phyloP scores from a whole-genome alignment of 257 asterid genomes.

The Nicotiana knightiana region DNA sequence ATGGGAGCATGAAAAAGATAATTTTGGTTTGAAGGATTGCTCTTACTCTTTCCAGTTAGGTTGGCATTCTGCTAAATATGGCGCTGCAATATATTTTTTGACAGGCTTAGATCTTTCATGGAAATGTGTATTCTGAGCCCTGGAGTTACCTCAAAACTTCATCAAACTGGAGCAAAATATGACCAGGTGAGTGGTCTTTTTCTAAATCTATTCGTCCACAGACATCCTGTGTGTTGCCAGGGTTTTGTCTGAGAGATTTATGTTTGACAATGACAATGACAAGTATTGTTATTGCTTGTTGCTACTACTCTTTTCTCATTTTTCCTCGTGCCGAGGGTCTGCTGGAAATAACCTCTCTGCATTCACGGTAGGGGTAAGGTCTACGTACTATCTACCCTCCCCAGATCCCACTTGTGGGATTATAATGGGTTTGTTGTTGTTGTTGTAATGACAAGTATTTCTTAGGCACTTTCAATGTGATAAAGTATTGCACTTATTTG shows the following conservation, averaged over 20 bases:
- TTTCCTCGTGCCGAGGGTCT: no score
- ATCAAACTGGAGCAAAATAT: slow-evolving; percentile 40
- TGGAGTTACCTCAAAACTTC: slow-evolving; percentile 65
- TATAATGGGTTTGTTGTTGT: no score
- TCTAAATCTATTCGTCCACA: slow-evolving; percentile 4
- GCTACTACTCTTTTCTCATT: no score
- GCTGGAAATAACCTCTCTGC: no score
- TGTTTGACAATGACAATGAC: background rate
- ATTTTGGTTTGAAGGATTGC: background rate
- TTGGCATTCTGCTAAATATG: background rate
- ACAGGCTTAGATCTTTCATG: slow-evolving; percentile 91
- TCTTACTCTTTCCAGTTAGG: background rate
- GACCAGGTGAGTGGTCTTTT: slow-evolving; percentile 41
- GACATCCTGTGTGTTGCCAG: background rate
- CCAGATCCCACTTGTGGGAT: no score
- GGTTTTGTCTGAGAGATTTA: background rate
- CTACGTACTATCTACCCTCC: no score
- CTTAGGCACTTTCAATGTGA: background rate
- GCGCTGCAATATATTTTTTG: slow-evolving; percentile 16
- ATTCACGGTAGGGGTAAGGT: no score
- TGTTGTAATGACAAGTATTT: background rate
- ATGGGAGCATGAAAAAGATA: background rate
- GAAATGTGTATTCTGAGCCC: slow-evolving; percentile 93
- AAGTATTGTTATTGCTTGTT: no score
- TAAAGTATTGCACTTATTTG: background rate